Evolutionary conservation across 345 rosid genomes (phyloP), one percentile per base, ranked within the genome.

Genomic region (Anastatica hierochuntica): DNA sequence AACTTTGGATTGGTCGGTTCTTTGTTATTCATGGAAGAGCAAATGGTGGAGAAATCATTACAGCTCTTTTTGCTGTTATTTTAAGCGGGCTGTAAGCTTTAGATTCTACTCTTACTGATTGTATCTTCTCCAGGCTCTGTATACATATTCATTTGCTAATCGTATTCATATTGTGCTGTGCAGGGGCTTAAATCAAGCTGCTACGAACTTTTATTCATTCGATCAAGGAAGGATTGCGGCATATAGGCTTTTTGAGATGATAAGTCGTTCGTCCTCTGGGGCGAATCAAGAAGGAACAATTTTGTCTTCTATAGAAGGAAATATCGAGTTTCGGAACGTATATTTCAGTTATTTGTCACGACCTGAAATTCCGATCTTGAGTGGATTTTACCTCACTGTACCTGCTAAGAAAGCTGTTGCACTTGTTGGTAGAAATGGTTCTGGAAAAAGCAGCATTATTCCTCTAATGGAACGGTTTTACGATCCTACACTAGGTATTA

Each of bases 141-240:
- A 35, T 31, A 34, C 33, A 45, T 79, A 81, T 73, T 47, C 72
- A 85, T 88, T 75, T 79, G 43, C 60, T 68, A 35, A 54, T 24
- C 1, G 49, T 70, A 56, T 62, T 13, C 58, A 58, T 49, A 42
- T 43, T 68, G 38, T 62, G 30, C 29, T 50, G 49, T 56, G 33
- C 62, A 94, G 99, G 63, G 99, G 99, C 48, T 75, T 94, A 65
- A 94, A 94, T 78, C 99, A 94, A 63, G 99, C 99, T 16, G 99
- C 99, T 18, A 94, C 99, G 62, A 94, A 94, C 70, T 94, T 94
- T 67, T 94, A 88, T 62, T 83, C 99, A 12, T 94, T 94, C 76
- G 99, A 94, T 68, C 99, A 94, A 79, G 99, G 99, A 53, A 71
- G 97, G 57, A 85, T 94, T 77, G 99, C 99, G 37, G 99, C 99